Percentiles rank a stretch among this genome's conserved stretches.
phyloP scores from a whole-genome alignment of 1,284 basidiomycete genomes.

The Naganishia cerealis region DNA sequence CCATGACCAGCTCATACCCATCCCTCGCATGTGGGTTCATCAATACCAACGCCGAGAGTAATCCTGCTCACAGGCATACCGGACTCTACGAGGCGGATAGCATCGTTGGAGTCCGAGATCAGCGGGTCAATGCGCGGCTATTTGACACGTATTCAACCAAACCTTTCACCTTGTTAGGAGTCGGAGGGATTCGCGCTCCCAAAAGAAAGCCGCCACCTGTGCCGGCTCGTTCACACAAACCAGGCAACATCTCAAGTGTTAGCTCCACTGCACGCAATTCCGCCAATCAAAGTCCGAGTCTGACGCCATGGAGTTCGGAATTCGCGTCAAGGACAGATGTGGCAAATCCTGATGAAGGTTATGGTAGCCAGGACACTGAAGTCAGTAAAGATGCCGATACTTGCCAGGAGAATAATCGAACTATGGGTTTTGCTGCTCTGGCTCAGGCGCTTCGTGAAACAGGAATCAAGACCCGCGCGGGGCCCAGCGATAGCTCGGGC shows the following conservation, averaged over 20 bases:
- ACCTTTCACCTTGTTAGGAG: background rate
- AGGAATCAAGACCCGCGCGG: constrained; percentile 18
- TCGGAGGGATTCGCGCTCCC: background rate
- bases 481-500: background rate
- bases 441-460: constrained; percentile 33
- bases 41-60: background rate
- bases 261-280: constrained; percentile 6
- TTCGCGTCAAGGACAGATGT: constrained; percentile 8
- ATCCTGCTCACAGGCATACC: background rate
- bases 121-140: constrained; percentile 16
- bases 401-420: background rate
- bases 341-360: background rate
- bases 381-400: background rate
- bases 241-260: constrained; percentile 6
- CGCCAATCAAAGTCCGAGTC: background rate
- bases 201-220: constrained; percentile 22
- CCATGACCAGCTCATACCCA: background rate
- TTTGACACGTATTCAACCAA: background rate
- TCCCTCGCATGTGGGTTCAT: background rate
- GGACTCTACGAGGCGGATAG: constrained; percentile 15
- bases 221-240: constrained; percentile 27
- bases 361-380: background rate
- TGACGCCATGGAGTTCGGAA: constrained; percentile 23
- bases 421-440: constrained; percentile 27
- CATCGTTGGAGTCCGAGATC: constrained; percentile 20